Evolutionary conservation across 345 rosid species (phyloP), one percentile per base, ranked within the genome.

Genomic region (Gossypium thurberi): DNA sequence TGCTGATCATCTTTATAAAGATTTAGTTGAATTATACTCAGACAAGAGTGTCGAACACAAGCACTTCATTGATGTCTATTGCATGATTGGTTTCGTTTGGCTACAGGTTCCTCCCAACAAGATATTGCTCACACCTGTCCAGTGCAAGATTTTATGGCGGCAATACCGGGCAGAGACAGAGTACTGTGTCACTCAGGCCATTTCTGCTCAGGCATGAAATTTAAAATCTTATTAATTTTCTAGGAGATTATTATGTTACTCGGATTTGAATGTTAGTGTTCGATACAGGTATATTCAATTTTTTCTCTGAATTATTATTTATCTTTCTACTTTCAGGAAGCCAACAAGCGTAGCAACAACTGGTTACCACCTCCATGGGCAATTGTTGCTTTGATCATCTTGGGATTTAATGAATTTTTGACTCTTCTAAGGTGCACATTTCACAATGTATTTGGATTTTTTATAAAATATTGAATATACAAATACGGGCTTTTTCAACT

Each of bases 331-430:
- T 80, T 84, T 74, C 93, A 96, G 99, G 99, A 96, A 89, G 99
- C 99, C 44, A 89, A 89, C 82, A 86, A 82, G 75, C 95, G 97
- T 70, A 90, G 79, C 75, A 93, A 91, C 91, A 96, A 90, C 88
- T 93, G 96, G 97, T 70, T 93, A 62, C 99, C 99, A 69, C 99
- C 99, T 78, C 97, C 99, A 81, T 93, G 99, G 99, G 99, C 99
- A 65, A 93, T 96, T 76, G 84, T 77, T 67, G 97, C 98, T 11
- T 56, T 96, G 82, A 47, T 88, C 44, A 80, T 93, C 78, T 88
- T 96, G 69, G 99, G 99, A 72, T 96, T 96, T 78, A 93, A 96
- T 72, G 99, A 96, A 84, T 93, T 96, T 74, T 93, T 96, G 97
- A 93, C 97, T 67, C 92, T 96, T 72, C 80, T 96, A 77, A 96